Base-by-base conservation (phyloP, 306 rosid species). In the Trifolium repens region DNA sequence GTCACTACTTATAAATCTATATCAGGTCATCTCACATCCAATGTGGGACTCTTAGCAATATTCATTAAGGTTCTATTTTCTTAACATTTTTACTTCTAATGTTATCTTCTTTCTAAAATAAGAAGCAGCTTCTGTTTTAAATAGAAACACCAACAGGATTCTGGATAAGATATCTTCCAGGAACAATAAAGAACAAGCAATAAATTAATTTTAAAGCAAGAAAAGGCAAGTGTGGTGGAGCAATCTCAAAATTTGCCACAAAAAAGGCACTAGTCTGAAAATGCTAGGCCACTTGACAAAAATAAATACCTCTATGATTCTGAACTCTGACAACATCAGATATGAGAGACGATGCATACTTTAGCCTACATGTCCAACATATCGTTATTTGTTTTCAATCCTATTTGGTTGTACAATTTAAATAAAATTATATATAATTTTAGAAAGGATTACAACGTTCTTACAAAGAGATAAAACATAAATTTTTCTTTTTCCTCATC, bases 381-480 rank as follows among this genome's bases (percentile, higher is more conserved):
- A 22, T 76, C 11, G 0, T 35, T 54, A 67, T 34, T 3, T 43
- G 19, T 5, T 73, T 7, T 32, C 13, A 42, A 72, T 71, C 43
- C 59, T 47, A 69, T 77, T 34, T 3, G 34, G 67, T 59, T 11
- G 26, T 61, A 49, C 43, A 40, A 44, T 63, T 44, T 42, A 32
- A 81, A 43, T 37, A 44, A 57, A 67, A 72, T 67, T 24, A 46
- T 40, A 57, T 32, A 65, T 66, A 52, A 22, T 39, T 54, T 66
- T 66, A 30, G 12, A 57, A 77, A 39, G 47, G 24, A 69, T 43
- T 78, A 52, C 58, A 59, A 67, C 65, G 32, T 66, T 82, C 43
- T 40, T 19, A 53, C 3, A 32, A 40, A 16, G 60, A 44, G 32
- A 3, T 17, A 27, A 55, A 71, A 68, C 54, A 5, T 54, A 34